Conservation (phyloP, 345 rosid species). For the Noccaea caerulescens region DNA sequence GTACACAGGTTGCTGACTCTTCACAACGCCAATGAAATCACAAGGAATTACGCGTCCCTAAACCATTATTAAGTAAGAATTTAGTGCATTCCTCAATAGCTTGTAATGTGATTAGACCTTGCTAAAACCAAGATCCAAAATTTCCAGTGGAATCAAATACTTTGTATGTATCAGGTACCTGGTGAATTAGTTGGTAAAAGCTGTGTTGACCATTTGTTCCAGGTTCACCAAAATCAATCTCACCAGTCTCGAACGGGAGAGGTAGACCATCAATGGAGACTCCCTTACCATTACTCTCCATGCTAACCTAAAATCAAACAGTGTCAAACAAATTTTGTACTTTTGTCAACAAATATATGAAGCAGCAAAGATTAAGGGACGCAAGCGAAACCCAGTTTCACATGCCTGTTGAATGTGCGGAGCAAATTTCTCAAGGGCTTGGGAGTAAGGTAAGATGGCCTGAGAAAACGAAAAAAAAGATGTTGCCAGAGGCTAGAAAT, state of each 20-base stretch:
- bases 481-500: constrained; percentile 14
- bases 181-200: constrained; percentile 98
- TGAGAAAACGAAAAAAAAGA: constrained; percentile 45
- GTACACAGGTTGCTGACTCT: constrained; percentile 95
- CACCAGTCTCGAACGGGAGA: constrained; percentile 89
- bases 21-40: constrained; percentile 84
- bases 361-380: constrained; percentile 2
- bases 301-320: constrained; percentile 70
- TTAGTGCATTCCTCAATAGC: neutral
- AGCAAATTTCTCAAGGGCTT: constrained; percentile 93
- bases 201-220: constrained; percentile 99
- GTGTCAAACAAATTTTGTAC: neutral
- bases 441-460: constrained; percentile 97
- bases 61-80: constrained; percentile 8
- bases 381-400: constrained; percentile 14
- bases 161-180: constrained; percentile 51
- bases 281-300: constrained; percentile 99
- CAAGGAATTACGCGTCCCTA: constrained; percentile 97
- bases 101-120: constrained; percentile 6
- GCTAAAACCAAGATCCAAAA: neutral
- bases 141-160: neutral
- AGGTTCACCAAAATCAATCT: constrained; percentile 98
- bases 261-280: constrained; percentile 89
- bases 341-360: neutral
- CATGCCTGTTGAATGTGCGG: constrained; percentile 96